These are phyloP conservation scores for Citrus trifoliata DNA, from an alignment of 345 rosid species.

Conservation along the genomic window DNA sequence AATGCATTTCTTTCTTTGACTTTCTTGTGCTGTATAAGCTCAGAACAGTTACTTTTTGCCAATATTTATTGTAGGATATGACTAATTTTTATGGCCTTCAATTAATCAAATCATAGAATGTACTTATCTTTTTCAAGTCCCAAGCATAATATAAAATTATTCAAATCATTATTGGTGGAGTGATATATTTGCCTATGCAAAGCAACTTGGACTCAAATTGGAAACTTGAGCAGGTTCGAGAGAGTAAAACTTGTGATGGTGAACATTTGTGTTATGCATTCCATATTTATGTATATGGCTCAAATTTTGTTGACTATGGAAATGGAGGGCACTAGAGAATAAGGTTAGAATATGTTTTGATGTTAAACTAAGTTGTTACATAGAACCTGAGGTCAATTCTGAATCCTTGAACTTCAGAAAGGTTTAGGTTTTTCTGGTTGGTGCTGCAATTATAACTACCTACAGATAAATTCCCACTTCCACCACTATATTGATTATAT, in stretches of 20 bases:
- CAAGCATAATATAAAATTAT: background rate
- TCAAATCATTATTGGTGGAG: background rate
- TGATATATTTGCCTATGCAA: background rate
- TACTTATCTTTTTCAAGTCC: background rate
- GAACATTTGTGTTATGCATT: background rate
- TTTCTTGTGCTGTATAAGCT: background rate
- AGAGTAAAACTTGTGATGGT: background rate
- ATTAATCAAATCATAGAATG: background rate
- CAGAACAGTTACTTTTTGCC: background rate
- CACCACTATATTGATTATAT: background rate
- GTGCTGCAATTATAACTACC: background rate
- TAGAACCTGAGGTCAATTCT: background rate
- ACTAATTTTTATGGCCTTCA: background rate
- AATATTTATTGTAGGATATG: background rate
- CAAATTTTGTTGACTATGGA: background rate
- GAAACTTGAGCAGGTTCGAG: background rate
- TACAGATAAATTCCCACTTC: background rate
- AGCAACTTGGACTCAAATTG: background rate
- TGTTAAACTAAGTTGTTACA: conserved; percentile 1
- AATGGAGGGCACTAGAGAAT: background rate
- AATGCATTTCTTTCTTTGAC: background rate
- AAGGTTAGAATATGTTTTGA: background rate
- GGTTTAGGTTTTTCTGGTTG: background rate
- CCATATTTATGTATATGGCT: background rate
- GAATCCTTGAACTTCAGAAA: background rate